A percentile compares a stretch with the other conserved stretches of the same genome.
phyloP scores from a whole-genome alignment of 2,329 filamentous ascomycete genomes.

The Phaeoacremonium minimum region DNA sequence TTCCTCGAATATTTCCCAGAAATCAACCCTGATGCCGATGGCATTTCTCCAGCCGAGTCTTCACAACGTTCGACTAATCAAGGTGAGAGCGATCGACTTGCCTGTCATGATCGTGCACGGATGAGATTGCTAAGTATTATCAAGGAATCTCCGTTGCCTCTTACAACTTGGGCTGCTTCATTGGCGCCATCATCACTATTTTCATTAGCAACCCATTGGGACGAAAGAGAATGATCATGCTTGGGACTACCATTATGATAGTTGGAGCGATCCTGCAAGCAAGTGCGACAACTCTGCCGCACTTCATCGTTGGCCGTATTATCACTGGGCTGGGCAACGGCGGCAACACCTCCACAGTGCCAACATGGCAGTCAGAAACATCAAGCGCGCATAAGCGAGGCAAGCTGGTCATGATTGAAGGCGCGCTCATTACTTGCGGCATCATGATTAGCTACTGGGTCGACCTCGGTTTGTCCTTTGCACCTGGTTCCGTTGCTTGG shows the following conservation, averaged over 20 bases:
- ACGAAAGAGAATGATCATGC: conserved; percentile 33
- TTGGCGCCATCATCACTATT: conserved; percentile 20
- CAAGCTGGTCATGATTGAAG: conserved; percentile 59
- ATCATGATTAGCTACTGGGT: conserved; percentile 59
- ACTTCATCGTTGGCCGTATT: conserved; percentile 39
- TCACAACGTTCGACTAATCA: conserved; percentile 45
- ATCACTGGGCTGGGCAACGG: conserved; percentile 37
- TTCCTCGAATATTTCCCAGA: conserved; percentile 53
- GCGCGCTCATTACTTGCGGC: conserved; percentile 51
- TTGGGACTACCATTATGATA: conserved; percentile 35
- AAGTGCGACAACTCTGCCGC: conserved; percentile 29
- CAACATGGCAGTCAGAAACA: conserved; percentile 59
- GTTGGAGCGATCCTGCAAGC: conserved; percentile 35
- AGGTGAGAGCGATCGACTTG: conserved; percentile 17
- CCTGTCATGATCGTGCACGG: background rate
- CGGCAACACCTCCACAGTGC: conserved; percentile 39
- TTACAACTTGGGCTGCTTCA: conserved; percentile 24
- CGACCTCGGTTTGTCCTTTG: conserved; percentile 52
- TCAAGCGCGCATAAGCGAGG: conserved; percentile 53
- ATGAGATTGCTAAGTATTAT: background rate
- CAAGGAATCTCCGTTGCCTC: conserved; percentile 29
- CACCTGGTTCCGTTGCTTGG: conserved; percentile 47
- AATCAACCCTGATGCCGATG: conserved; percentile 40
- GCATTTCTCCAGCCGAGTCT: conserved; percentile 21
- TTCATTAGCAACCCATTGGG: conserved; percentile 35